phyloP scores from a whole-genome alignment of 2,329 filamentous ascomycete genomes.

The Trichoderma breve region DNA sequence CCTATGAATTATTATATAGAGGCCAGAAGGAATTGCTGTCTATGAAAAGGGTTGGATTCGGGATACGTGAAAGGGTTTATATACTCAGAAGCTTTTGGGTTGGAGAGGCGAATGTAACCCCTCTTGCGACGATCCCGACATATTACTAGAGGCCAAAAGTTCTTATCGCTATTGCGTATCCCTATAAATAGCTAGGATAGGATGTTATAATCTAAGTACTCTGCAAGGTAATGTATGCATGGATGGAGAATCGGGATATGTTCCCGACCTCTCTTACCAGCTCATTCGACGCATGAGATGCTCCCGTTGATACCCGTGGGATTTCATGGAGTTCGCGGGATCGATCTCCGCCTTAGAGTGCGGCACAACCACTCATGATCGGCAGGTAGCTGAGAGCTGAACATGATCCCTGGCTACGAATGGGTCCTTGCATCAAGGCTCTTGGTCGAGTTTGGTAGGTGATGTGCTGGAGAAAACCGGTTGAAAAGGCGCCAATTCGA shows the following conservation, averaged over 20 bases:
- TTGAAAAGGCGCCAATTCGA: background rate
- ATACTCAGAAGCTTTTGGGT: background rate
- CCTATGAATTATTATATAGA: background rate
- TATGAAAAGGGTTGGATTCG: background rate
- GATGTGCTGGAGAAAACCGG: background rate
- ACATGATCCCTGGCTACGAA: background rate
- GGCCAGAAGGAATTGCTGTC: background rate
- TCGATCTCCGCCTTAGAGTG: background rate
- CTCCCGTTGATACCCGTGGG: background rate
- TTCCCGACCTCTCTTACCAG: background rate
- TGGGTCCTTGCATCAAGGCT: background rate
- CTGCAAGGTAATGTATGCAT: background rate
- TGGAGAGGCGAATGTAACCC: background rate
- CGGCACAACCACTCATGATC: background rate
- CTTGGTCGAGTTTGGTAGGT: conserved; percentile 8
- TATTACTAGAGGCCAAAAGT: background rate
- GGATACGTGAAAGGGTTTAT: background rate
- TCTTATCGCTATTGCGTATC: background rate
- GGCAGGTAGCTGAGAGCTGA: background rate
- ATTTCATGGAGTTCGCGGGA: background rate
- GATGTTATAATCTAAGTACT: background rate
- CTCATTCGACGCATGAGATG: background rate
- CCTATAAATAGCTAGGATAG: background rate
- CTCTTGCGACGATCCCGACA: background rate
- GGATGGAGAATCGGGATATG: background rate